Conservation (phyloP, 1,284 basidiomycete genomes). For the Cryptococcus maquisensis region DNA sequence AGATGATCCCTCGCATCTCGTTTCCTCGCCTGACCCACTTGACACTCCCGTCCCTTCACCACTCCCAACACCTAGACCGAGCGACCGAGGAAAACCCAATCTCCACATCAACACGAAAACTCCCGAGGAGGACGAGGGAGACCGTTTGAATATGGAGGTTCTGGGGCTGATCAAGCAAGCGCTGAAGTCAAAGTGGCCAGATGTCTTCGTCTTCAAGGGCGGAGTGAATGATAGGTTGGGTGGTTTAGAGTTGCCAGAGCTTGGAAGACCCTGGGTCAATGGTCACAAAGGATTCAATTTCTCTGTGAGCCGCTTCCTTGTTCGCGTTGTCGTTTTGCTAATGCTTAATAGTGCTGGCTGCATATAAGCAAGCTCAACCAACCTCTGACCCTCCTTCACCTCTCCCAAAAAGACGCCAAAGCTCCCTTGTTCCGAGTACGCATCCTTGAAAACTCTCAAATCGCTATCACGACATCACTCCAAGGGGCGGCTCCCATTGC, state of each 20-base stretch:
- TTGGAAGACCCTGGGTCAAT: slow-evolving; percentile 37
- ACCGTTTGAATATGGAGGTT: slow-evolving; percentile 35
- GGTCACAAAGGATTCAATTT: slow-evolving; percentile 44
- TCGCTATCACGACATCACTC: slow-evolving; percentile 33
- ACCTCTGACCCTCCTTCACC: slow-evolving; percentile 39
- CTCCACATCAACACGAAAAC: slow-evolving; percentile 13
- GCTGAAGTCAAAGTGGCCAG: slow-evolving; percentile 39
- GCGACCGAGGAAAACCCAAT: slow-evolving; percentile 9
- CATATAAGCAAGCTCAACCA: slow-evolving; percentile 41
- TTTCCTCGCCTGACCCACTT: slow-evolving; percentile 1
- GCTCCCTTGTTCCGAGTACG: slow-evolving; percentile 38
- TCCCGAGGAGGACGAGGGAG: slow-evolving; percentile 19
- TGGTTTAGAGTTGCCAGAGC: slow-evolving; percentile 33
- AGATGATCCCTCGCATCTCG: neutral
- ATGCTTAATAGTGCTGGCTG: slow-evolving; percentile 33
- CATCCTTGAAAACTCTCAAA: slow-evolving; percentile 47
- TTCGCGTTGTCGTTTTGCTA: slow-evolving; percentile 1
- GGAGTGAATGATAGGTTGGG: slow-evolving; percentile 25
- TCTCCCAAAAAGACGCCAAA: slow-evolving; percentile 29
- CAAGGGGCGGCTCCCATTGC: slow-evolving; percentile 1
- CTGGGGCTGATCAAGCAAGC: slow-evolving; percentile 38
- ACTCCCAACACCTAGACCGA: neutral
- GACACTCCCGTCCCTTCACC: neutral
- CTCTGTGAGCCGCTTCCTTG: slow-evolving; percentile 24
- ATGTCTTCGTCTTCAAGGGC: slow-evolving; percentile 37